Evolutionary conservation across 192 early-diverging fungal genomes (phyloP), one percentile per base, ranked within the genome.

Genomic region (Neocallimastix lanati): DNA sequence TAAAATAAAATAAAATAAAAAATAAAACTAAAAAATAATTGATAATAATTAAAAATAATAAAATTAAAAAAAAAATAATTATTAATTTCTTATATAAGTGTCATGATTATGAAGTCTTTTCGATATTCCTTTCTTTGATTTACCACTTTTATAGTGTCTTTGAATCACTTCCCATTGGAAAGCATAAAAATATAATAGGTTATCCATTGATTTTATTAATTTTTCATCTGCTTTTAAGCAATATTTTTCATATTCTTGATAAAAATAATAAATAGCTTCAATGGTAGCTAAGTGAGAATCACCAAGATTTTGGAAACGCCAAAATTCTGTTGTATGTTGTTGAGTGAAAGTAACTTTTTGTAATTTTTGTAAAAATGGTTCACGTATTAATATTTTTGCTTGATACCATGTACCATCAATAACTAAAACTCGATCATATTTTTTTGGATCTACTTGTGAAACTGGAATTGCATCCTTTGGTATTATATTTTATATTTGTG

Each of bases 351-450:
- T 91, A 12, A 94, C 91, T 81, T 90, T 85, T 28, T 81, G 86
- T 38, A 91, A 78, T 12, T 79, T 81, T 29, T 80, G 77, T n/a
- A 92, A 82, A 80, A 82, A 80, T 1, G 84, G 81, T 35, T 83
- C 85, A 82, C 85, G 82, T 77, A 84, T 30, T 76, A 78, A 76
- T 27, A 78, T 30, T 77, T 84, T 90, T 12, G 94, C 94, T 78
- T 98, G 95, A 27, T 86, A 85, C 96, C 96, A 98, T 18, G 96
- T 98, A n/a, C 96, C 96, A 82, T 98, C 96, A 76, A 98, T 90
- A 13, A 98, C 96, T 78, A 97, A 83, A 11, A 96, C 80, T 76
- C 85, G 86, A 81, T 94, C 93, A 81, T 95, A 93, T 1, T 87
- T 84, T 3, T 78, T 81, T 18, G 86, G 85, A 37, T 92, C 88